phyloP scores from a whole-genome alignment of 176 grass and related monocot genomes.

The Carex littledalei region DNA sequence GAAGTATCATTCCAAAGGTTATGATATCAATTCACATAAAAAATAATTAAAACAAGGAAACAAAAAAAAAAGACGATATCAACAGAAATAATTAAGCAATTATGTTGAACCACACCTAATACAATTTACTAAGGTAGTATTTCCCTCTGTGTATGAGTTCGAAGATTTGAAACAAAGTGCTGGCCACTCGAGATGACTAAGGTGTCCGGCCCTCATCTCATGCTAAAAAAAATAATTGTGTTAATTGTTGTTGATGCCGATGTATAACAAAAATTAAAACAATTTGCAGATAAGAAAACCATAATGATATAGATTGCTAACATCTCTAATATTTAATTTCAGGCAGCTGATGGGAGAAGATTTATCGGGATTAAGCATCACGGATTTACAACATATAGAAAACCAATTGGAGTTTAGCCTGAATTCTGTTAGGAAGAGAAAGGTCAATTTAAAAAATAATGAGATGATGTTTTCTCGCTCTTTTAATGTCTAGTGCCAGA shows the following conservation, averaged over 20 bases:
- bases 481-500: neutral
- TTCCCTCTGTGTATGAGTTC: neutral
- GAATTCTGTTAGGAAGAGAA: conserved; percentile 45
- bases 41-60: neutral
- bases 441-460: conserved; percentile 34
- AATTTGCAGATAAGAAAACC: neutral
- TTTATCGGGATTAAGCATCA: conserved; percentile 47
- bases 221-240: neutral
- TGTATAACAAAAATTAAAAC: neutral
- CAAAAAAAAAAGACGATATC: neutral
- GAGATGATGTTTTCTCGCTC: neutral
- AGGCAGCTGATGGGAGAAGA: conserved; percentile 79
- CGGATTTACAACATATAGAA: conserved; percentile 56
- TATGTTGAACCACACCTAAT: neutral
- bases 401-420: conserved; percentile 52
- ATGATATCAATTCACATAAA: neutral
- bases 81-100: neutral
- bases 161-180: neutral
- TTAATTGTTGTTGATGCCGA: neutral
- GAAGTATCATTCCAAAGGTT: neutral
- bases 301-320: neutral
- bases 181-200: neutral
- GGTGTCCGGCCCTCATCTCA: neutral
- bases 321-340: neutral
- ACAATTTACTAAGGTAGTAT: neutral